A percentile compares a stretch with the other conserved stretches of the same genome.
These are phyloP conservation scores for Leptosphaerulina australis DNA, from an alignment of 2,329 filamentous ascomycete species.

Conservation along the genomic window DNA sequence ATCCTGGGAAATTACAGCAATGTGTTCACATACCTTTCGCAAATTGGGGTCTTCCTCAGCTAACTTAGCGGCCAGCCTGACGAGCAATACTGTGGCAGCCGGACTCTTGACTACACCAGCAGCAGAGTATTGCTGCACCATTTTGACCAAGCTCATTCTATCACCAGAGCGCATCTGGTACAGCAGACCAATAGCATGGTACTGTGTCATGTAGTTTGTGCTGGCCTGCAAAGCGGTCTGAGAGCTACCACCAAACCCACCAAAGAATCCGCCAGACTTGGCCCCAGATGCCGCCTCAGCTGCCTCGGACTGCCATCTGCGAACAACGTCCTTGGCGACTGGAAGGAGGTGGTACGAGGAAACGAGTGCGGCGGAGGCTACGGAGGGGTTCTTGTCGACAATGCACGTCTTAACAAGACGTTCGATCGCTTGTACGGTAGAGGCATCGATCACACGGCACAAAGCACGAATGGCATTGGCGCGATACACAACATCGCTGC, in stretches of 20 bases:
- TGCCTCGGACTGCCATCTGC: slow-evolving; percentile 97
- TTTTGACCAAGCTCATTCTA: slow-evolving; percentile 97
- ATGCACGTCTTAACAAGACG: slow-evolving; percentile 99
- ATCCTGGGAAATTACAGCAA: neutral
- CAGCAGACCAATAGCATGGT: slow-evolving; percentile 94
- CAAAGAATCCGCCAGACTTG: slow-evolving; percentile 89
- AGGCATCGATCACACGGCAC: slow-evolving; percentile 93
- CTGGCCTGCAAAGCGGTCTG: slow-evolving; percentile 71
- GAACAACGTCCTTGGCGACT: slow-evolving; percentile 91
- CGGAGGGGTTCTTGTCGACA: slow-evolving; percentile 97
- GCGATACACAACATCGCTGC: slow-evolving; percentile 81
- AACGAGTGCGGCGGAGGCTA: slow-evolving; percentile 92
- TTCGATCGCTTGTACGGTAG: slow-evolving; percentile 96
- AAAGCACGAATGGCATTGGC: slow-evolving; percentile 95
- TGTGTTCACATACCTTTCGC: slow-evolving; percentile 60
- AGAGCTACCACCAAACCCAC: slow-evolving; percentile 85
- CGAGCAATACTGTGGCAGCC: slow-evolving; percentile 88
- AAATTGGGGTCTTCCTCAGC: slow-evolving; percentile 90
- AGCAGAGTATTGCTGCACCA: slow-evolving; percentile 98
- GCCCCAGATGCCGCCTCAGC: slow-evolving; percentile 91
- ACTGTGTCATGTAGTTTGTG: slow-evolving; percentile 97
- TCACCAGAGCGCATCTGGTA: slow-evolving; percentile 99
- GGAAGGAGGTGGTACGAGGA: slow-evolving; percentile 98
- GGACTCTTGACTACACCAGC: slow-evolving; percentile 94
- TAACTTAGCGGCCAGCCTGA: slow-evolving; percentile 88